Conservation (phyloP, 1,284 basidiomycete species). For the Trichosporon coremiiforme region DNA sequence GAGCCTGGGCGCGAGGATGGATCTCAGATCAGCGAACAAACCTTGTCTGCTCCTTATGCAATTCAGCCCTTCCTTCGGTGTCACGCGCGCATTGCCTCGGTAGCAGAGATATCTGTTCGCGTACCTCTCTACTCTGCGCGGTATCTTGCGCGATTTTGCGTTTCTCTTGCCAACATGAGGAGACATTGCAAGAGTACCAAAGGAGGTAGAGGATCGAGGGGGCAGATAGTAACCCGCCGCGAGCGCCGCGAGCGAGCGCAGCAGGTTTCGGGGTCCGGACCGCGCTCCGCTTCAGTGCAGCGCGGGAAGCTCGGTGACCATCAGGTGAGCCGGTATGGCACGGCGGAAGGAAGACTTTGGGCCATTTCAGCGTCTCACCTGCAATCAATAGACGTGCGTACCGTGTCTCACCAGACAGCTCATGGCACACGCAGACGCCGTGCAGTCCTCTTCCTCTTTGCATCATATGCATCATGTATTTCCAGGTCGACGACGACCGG, state of each 20-base stretch:
- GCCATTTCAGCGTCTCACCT: constrained; percentile 7
- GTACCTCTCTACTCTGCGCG: background rate
- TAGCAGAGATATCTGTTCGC: background rate
- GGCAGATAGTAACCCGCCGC: background rate
- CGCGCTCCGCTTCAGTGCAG: background rate
- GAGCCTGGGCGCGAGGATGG: background rate
- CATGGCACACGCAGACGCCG: background rate
- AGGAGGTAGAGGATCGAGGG: background rate
- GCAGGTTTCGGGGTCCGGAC: background rate
- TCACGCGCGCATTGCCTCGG: constrained; percentile 1
- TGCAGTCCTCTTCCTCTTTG: background rate
- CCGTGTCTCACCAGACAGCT: background rate
- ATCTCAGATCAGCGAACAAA: constrained; percentile 1
- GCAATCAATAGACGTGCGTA: background rate
- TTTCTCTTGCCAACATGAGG: background rate
- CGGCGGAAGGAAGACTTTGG: background rate
- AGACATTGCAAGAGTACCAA: background rate
- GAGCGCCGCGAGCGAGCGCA: no score
- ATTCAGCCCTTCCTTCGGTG: background rate
- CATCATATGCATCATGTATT: background rate
- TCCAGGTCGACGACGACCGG: background rate
- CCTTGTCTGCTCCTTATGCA: constrained; percentile 4
- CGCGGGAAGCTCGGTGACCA: background rate
- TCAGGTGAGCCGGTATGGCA: background rate
- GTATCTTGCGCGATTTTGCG: background rate